Percentiles rank a stretch among this genome's conserved stretches.
These are phyloP conservation scores for Arabidopsis hybrid DNA, from an alignment of 441 rosid genomes.

Conservation along the genomic window DNA sequence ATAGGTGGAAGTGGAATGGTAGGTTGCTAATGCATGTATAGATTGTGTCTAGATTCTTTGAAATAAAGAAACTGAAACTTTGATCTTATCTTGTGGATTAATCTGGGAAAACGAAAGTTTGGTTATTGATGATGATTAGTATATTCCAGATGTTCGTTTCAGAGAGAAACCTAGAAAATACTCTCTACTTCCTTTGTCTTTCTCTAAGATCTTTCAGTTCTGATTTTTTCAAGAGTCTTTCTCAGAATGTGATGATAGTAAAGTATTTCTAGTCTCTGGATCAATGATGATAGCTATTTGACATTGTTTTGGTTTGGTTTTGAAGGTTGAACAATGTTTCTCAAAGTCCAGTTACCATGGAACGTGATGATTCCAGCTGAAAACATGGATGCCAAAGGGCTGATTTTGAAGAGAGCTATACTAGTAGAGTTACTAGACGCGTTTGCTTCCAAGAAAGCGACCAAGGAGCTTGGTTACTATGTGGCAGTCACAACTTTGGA, in stretches of 20 bases:
- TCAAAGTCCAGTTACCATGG: constrained; percentile 80
- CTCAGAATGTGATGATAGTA: too few species aligned
- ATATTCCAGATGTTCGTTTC: background rate
- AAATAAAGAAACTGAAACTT: background rate
- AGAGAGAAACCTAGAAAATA: background rate
- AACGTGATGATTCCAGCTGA: constrained; percentile 77
- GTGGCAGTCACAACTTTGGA: constrained; percentile 65
- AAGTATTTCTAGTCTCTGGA: too few species aligned
- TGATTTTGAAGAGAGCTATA: constrained; percentile 74
- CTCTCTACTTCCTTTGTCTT: background rate
- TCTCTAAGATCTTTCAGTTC: background rate
- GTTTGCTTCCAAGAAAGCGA: constrained; percentile 69
- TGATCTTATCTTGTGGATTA: background rate
- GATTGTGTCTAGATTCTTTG: background rate
- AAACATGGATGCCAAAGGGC: constrained; percentile 63
- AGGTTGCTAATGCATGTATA: constrained; percentile 21
- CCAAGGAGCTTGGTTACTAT: constrained; percentile 75
- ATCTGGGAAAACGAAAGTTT: background rate
- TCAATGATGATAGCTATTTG: too few species aligned
- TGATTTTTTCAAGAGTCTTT: background rate
- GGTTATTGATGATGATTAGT: background rate
- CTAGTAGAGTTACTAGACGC: constrained; percentile 64
- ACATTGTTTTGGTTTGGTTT: too few species aligned
- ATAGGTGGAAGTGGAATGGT: constrained; percentile 16
- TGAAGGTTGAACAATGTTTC: constrained; percentile 31